Conservation (phyloP, 257 asterid genomes). For the Petunia secreta region DNA sequence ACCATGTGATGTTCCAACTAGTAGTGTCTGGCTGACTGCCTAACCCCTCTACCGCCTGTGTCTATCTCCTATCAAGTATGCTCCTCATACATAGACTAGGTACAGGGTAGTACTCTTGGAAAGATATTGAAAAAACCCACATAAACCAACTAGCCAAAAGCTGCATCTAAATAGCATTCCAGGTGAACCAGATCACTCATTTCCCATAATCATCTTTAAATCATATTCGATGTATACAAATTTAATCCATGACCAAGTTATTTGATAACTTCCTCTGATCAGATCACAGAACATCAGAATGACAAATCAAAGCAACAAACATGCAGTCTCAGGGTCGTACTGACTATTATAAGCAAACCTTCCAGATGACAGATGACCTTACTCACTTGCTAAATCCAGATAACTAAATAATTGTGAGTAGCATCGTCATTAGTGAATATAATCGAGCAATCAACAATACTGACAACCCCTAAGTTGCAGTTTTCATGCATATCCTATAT, state of each 20-base stretch:
- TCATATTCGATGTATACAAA: background rate
- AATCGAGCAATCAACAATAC: background rate
- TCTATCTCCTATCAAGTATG: too few species aligned
- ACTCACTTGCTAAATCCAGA: background rate
- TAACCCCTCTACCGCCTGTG: background rate
- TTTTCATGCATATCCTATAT: background rate
- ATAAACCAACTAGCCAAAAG: background rate
- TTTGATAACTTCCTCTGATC: background rate
- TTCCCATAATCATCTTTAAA: conserved; percentile 1
- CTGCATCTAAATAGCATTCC: background rate
- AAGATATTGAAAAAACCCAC: background rate
- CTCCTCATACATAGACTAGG: too few species aligned
- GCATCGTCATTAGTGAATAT: background rate
- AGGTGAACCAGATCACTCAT: background rate
- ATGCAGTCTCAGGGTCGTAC: background rate
- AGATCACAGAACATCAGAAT: background rate
- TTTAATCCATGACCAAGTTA: background rate
- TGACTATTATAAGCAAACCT: background rate
- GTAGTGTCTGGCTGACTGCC: background rate
- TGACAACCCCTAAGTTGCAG: background rate
- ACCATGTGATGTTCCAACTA: background rate
- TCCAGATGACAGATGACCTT: background rate
- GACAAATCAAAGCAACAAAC: background rate
- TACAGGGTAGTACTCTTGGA: too few species aligned
- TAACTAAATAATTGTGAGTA: background rate